A percentile compares a stretch with the other conserved stretches of the same genome.
These are phyloP conservation scores for Colletotrichum tropicale DNA, from an alignment of 2,329 filamentous ascomycete genomes.

Conservation along the genomic window DNA sequence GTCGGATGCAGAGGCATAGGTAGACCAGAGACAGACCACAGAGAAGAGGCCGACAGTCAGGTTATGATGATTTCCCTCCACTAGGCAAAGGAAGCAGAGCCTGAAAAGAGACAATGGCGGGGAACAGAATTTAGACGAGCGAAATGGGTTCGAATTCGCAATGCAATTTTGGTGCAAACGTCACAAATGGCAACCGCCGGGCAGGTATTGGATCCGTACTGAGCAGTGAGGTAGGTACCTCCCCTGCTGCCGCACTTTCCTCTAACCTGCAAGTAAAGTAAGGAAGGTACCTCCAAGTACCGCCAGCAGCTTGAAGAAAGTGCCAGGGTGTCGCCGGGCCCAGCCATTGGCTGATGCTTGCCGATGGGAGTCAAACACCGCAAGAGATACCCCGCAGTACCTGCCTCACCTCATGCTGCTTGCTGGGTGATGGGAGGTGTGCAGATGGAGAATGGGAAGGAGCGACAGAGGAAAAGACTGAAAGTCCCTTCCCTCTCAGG, in stretches of 20 bases:
- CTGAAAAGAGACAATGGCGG: not conserved
- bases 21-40: not conserved
- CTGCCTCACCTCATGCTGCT: not conserved
- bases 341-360: not conserved
- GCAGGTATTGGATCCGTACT: not conserved
- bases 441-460: not conserved
- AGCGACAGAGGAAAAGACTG: not conserved
- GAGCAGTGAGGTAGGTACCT: not conserved
- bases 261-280: not conserved
- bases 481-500: not conserved
- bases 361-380: not conserved
- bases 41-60: not conserved
- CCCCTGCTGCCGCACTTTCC: not conserved
- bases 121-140: slow-evolving; percentile 1
- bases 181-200: slow-evolving; percentile 1
- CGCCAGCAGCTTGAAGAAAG: not conserved
- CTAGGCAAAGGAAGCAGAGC: not conserved
- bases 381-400: not conserved
- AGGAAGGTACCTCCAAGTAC: not conserved
- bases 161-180: slow-evolving; percentile 19
- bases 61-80: not conserved
- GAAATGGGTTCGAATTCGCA: slow-evolving; percentile 2
- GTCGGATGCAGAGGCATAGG: not conserved
- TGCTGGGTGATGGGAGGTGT: not conserved
- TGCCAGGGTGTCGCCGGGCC: not conserved